Conservation (phyloP, 2,329 filamentous ascomycete species). For the Rhynchosporium agropyri region DNA sequence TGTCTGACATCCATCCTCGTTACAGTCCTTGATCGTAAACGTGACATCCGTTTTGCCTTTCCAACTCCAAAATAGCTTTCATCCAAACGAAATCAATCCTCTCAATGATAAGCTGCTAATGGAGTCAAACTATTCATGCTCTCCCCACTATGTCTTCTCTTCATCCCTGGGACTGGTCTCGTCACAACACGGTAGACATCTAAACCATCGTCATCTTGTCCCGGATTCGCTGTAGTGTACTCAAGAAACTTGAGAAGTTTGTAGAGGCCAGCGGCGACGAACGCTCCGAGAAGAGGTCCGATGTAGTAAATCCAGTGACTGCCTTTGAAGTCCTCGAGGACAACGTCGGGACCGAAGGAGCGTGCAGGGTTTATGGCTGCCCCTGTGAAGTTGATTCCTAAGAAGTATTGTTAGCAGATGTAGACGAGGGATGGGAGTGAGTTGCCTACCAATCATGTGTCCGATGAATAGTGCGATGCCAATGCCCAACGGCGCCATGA, state of each 20-base stretch:
- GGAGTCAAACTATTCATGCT: slow-evolving; percentile 1
- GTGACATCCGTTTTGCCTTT: no score
- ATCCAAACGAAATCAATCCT: no score
- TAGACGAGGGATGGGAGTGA: neutral
- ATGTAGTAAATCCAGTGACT: slow-evolving; percentile 55
- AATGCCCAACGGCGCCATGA: slow-evolving; percentile 71
- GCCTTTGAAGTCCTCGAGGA: slow-evolving; percentile 45
- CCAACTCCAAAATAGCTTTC: no score
- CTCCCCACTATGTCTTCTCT: slow-evolving; percentile 3
- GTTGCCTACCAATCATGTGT: slow-evolving; percentile 29
- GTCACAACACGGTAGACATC: slow-evolving; percentile 15
- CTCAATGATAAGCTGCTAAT: slow-evolving; percentile 3
- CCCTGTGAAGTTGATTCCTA: slow-evolving; percentile 51
- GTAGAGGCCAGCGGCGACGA: slow-evolving; percentile 52
- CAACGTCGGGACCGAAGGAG: slow-evolving; percentile 50
- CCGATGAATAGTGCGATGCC: slow-evolving; percentile 69
- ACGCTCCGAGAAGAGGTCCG: slow-evolving; percentile 52
- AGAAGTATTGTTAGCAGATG: neutral
- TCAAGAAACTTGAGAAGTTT: slow-evolving; percentile 52
- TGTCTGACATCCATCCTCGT: neutral
- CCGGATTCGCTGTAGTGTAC: slow-evolving; percentile 54
- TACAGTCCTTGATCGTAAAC: neutral
- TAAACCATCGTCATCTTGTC: slow-evolving; percentile 46
- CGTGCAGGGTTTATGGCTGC: slow-evolving; percentile 52
- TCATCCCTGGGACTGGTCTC: neutral